Base-by-base conservation (phyloP, 345 rosid genomes). In the Sonneratia alba region DNA sequence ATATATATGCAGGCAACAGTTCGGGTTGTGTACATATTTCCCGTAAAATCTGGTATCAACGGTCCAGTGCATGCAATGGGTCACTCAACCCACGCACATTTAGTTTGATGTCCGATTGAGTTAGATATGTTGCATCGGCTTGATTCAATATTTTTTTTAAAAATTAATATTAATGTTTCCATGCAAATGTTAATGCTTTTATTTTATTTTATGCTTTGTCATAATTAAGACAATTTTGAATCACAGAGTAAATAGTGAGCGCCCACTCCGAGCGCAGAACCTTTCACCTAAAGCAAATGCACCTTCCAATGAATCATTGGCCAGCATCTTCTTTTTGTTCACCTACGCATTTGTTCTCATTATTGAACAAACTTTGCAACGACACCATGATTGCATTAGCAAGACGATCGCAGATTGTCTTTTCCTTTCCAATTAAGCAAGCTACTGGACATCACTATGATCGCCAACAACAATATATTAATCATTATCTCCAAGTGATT, bases 211-310 rank as follows among this genome's bases (percentile, higher is more conserved):
- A 27, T 27, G n/a, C 2, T 1, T 10, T 6, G 64, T 22, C 32
- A 22, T 13, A 59, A n/a, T n/a, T 59, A 34, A 6, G 32, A n/a
- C 36, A 59, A 22, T 51, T 37, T 56, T 11, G 72, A 53, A 55
- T 70, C 65, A 70, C 72, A 70, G 61, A 18, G n/a, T 1, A n/a
- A 70, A 53, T 36, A 70, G 72, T 70, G 64, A 7, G 38, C 13
- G 51, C 32, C 70, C 70, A 67, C 45, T 67, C 14, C 42, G 70
- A 19, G 24, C 47, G 32, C 40, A 8, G 32, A 59, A 59, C 59
- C 64, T 59, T 59, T 62, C 66, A 62, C 66, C 66, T 62, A 62
- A 62, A 62, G 66, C 27, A 24, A 34, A 12, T 34, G 63, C 63
- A 57, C 63, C 66, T 27, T 34, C 66, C 24, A 0, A 32, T 32